Conservation (phyloP, 345 rosid genomes). For the Rhodomyrtus tomentosa region DNA sequence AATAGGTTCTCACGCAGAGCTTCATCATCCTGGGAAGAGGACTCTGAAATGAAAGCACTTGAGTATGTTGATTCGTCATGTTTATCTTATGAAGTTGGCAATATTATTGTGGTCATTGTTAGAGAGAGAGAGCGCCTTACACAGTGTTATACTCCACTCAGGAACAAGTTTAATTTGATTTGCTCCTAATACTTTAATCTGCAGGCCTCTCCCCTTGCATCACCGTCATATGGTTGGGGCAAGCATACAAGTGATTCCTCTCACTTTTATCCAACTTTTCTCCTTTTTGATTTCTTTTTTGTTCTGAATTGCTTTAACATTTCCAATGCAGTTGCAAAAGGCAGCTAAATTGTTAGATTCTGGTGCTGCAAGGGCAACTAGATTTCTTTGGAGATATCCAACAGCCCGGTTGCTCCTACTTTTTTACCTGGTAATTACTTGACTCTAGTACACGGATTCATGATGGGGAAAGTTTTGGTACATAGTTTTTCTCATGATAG, state of each 20-base stretch:
- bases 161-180: background rate
- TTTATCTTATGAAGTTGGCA: background rate
- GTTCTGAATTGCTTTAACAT: slow-evolving; percentile 1
- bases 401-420: slow-evolving; percentile 69
- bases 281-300: background rate
- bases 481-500: background rate
- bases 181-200: slow-evolving; percentile 6
- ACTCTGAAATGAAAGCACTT: slow-evolving; percentile 79
- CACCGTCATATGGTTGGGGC: slow-evolving; percentile 79
- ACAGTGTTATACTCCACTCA: background rate
- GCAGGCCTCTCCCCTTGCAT: slow-evolving; percentile 91
- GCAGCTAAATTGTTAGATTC: slow-evolving; percentile 86
- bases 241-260: slow-evolving; percentile 52
- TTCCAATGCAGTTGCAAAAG: slow-evolving; percentile 63
- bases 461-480: background rate
- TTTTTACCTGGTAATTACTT: slow-evolving; percentile 64
- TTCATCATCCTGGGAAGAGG: slow-evolving; percentile 89
- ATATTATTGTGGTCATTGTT: background rate
- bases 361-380: slow-evolving; percentile 92
- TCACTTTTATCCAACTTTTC: background rate
- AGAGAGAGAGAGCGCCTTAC: background rate
- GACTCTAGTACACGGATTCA: background rate
- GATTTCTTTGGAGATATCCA: slow-evolving; percentile 98
- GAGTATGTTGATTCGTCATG: slow-evolving; percentile 45
- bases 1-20: slow-evolving; percentile 63